Evolutionary conservation across 2,329 filamentous ascomycete species (phyloP), one percentile per base, ranked within the genome.

Genomic region (Coniella lustricola): DNA sequence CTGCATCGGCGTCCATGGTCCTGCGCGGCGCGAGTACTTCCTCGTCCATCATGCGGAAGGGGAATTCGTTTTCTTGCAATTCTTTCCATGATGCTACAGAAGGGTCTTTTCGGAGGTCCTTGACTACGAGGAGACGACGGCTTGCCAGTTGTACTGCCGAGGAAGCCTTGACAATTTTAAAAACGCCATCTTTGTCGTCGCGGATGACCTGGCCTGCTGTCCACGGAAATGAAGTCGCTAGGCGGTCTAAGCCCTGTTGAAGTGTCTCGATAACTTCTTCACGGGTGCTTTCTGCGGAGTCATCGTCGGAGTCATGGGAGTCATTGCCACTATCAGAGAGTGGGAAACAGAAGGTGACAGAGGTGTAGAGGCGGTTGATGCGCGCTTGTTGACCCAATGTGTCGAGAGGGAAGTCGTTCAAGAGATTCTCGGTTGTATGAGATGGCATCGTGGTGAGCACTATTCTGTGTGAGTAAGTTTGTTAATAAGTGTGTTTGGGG

Each of bases 11-110:
- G 0, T 67, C 62, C 0, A 76, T 49, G 0, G 70, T 74, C 7
- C 60, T 67, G 16, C 62, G 60, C 0, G 73, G 68, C 2, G 67
- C 67, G 48, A 76, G 55, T 7, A 66, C 33, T 16, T 57, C 56
- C 54, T 74, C 74, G 40, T 75, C 68, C 4, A 80, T 62, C 68
- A 78, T 70, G 25, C 56, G 56, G 48, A 75, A 66, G 0, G 76
- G 74, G 29, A 70, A 77, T 0, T 60, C 54, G 1, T 66, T 64
- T 8, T 57, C 43, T 32, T 60, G 55, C 16, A 77, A 56, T 0
- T 54, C 56, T 2, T 66, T 57, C 60, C 74, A 67, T 0, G 64
- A 66, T 0, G 70, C 65, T 3, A 64, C 56, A 3, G 57, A 56
- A 1, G 58, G 21, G 32, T 70, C 62, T 37, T 62, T 18, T 12